Conservation (phyloP, 768 basidiomycete genomes). For the Trametes gibbosa region DNA sequence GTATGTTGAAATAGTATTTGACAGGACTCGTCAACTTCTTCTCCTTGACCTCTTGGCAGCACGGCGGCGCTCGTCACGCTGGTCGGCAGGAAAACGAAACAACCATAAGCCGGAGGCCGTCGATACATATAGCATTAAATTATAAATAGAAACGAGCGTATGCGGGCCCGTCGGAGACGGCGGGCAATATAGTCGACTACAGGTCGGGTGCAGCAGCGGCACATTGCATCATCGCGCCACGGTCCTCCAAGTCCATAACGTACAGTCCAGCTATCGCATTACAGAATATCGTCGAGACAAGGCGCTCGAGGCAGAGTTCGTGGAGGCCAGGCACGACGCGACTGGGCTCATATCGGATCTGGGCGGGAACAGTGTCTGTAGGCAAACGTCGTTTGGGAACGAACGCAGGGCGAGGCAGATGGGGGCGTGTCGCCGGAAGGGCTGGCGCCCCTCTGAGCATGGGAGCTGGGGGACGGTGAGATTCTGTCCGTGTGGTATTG, state of each 20-base stretch:
- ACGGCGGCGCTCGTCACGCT: too few species aligned
- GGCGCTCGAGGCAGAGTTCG: background rate
- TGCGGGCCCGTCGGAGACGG: background rate
- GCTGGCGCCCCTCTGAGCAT: background rate
- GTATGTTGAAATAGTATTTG: too few species aligned
- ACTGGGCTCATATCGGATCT: background rate
- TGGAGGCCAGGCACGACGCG: constrained; percentile 1
- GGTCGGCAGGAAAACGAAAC: background rate
- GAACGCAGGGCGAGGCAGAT: background rate
- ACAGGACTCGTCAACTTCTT: too few species aligned
- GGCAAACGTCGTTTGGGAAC: background rate
- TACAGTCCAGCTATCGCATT: constrained; percentile 22
- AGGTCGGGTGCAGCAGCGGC: constrained; percentile 15
- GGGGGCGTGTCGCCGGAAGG: background rate
- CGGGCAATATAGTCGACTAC: constrained; percentile 7
- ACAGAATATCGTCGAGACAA: constrained; percentile 10
- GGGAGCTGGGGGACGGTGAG: background rate
- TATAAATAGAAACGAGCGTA: constrained; percentile 22
- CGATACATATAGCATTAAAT: constrained; percentile 4
- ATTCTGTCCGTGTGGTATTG: background rate
- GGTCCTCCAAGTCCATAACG: constrained; percentile 17
- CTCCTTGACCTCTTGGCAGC: too few species aligned
- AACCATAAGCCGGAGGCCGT: background rate
- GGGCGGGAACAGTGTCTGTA: background rate
- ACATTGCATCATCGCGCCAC: constrained; percentile 1